A percentile compares a stretch with the other conserved stretches of the same genome.
Conservation (phyloP, 176 grass and related monocot genomes). For the Melocanna baccifera region DNA sequence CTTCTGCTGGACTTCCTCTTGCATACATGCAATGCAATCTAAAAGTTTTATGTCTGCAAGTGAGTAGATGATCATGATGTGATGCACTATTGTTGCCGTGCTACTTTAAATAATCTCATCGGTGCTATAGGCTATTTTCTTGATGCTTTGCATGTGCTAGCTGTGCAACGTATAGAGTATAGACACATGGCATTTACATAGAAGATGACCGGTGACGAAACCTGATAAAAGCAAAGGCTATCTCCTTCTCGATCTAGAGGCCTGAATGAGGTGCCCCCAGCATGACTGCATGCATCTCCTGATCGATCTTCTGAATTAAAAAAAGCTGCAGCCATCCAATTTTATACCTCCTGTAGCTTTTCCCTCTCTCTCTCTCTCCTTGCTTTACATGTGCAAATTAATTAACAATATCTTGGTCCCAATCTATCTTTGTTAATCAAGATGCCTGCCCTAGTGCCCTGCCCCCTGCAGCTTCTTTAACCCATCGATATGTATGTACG, state of each 20-base stretch:
- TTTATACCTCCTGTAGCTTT: neutral
- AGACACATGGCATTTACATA: neutral
- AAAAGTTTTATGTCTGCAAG: neutral
- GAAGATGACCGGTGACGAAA: neutral
- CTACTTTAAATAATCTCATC: neutral
- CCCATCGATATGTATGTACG: slow-evolving; percentile 1
- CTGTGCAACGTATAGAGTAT: neutral
- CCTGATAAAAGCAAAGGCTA: neutral
- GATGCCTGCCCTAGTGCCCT: neutral
- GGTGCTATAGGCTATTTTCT: neutral
- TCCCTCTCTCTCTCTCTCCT: slow-evolving; percentile 20
- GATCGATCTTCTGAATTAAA: neutral
- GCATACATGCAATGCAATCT: neutral
- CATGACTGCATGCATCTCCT: neutral
- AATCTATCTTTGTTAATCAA: slow-evolving; percentile 11
- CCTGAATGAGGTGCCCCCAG: neutral
- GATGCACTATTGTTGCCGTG: neutral
- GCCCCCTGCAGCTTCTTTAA: slow-evolving; percentile 17
- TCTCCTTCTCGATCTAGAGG: neutral
- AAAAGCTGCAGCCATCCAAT: slow-evolving; percentile 11
- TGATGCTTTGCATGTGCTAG: neutral
- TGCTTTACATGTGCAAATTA: slow-evolving; percentile 31
- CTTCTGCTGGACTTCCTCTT: neutral
- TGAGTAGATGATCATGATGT: neutral
- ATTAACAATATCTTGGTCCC: neutral